Percentiles rank a stretch among this genome's conserved stretches.
Conservation (phyloP, 2,329 filamentous ascomycete genomes). For the Aureobasidium leucospermi region DNA sequence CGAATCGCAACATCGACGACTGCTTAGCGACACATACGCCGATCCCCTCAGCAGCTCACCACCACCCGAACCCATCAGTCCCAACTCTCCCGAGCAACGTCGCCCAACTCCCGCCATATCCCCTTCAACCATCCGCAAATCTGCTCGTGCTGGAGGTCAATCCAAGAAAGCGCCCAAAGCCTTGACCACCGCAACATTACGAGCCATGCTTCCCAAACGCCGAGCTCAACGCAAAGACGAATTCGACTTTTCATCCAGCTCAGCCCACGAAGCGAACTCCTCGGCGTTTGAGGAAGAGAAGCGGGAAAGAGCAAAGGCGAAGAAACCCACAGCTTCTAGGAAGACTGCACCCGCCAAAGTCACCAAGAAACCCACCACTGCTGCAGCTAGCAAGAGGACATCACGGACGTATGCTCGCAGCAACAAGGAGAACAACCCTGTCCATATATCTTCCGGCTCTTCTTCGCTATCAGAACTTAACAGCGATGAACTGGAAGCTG, state of each 20-base stretch:
- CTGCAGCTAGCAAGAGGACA: constrained; percentile 18
- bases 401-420: constrained; percentile 28
- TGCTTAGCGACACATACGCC: constrained; percentile 13
- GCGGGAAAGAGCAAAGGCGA: constrained; percentile 19
- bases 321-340: background rate
- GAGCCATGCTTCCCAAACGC: constrained; percentile 38
- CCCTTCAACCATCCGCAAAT: constrained; percentile 18
- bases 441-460: constrained; percentile 22
- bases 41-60: constrained; percentile 17
- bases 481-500: background rate
- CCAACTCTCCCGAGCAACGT: background rate
- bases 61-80: constrained; percentile 12
- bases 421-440: constrained; percentile 13
- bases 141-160: constrained; percentile 21
- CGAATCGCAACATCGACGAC: constrained; percentile 4
- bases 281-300: constrained; percentile 34
- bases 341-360: background rate
- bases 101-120: constrained; percentile 18
- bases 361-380: constrained; percentile 15
- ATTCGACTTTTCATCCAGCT: constrained; percentile 35
- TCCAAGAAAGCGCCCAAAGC: constrained; percentile 18
- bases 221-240: constrained; percentile 26
- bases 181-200: constrained; percentile 37
- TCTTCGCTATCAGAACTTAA: constrained; percentile 14
- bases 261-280: constrained; percentile 26